These are phyloP conservation scores for Yamadazyma triangularis DNA, from an alignment of 1,139 yeast genomes.

Conservation along the genomic window DNA sequence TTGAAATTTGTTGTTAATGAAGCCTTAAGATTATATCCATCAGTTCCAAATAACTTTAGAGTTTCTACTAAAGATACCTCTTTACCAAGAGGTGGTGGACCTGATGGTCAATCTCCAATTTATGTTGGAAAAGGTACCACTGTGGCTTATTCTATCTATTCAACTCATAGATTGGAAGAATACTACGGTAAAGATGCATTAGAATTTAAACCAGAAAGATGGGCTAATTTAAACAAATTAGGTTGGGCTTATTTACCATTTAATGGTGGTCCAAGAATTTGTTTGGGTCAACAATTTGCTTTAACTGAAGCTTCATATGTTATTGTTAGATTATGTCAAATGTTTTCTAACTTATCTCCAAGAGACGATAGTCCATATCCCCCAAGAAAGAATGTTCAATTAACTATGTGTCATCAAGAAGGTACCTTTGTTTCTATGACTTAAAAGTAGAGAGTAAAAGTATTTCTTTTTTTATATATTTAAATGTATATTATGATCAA, in stretches of 20 bases:
- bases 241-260: conserved; percentile 50
- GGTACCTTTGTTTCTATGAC: conserved; percentile 19
- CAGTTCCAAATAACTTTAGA: conserved; percentile 48
- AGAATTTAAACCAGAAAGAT: conserved; percentile 45
- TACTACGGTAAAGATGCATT: conserved; percentile 44
- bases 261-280: conserved; percentile 56
- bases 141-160: conserved; percentile 37
- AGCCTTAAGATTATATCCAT: conserved; percentile 47
- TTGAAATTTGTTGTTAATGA: conserved; percentile 46
- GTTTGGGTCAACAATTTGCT: conserved; percentile 55
- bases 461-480: no score
- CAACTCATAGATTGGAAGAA: conserved; percentile 37
- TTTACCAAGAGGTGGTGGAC: conserved; percentile 52
- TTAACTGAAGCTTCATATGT: conserved; percentile 49
- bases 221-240: conserved; percentile 21
- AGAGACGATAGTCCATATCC: conserved; percentile 23
- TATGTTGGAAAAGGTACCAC: conserved; percentile 39
- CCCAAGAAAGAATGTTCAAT: conserved; percentile 28
- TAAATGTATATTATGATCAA: no score
- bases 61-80: conserved; percentile 41
- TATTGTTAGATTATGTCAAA: conserved; percentile 37
- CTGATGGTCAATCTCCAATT: conserved; percentile 35
- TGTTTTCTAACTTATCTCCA: conserved; percentile 20
- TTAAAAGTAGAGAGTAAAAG: no score
- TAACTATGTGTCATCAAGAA: conserved; percentile 30